These are phyloP conservation scores for Panaeolus papilionaceus DNA, from an alignment of 768 basidiomycete genomes.

Conservation along the genomic window DNA sequence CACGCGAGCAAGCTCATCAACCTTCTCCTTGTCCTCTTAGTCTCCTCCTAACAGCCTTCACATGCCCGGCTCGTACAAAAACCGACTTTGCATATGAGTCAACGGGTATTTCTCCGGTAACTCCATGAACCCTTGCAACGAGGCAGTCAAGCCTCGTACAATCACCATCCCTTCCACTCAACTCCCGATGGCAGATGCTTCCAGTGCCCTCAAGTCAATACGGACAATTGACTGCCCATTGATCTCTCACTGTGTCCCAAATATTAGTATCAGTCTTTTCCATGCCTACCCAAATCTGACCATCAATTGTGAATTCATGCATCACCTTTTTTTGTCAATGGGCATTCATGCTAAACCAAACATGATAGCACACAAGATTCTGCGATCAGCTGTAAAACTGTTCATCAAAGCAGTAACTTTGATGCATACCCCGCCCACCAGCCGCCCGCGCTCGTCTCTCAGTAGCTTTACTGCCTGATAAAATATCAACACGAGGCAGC, in stretches of 20 bases:
- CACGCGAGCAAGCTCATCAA: slow-evolving; percentile 1
- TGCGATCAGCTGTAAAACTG: neutral
- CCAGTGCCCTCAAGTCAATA: neutral
- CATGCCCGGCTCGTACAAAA: neutral
- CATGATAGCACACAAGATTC: neutral
- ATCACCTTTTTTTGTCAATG: neutral
- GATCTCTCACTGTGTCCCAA: neutral
- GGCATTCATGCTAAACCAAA: neutral
- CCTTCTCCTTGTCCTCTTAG: neutral
- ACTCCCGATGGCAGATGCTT: neutral
- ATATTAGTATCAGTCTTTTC: neutral
- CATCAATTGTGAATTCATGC: neutral
- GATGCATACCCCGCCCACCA: neutral
- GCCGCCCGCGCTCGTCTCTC: neutral
- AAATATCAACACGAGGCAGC: neutral
- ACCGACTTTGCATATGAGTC: slow-evolving; percentile 18
- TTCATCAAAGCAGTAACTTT: neutral
- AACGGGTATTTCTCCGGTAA: slow-evolving; percentile 30
- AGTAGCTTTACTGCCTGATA: neutral
- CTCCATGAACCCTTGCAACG: slow-evolving; percentile 13
- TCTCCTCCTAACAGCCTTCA: neutral
- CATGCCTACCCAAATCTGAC: neutral
- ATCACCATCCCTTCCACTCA: neutral
- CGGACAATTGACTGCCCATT: neutral
- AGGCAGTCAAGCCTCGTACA: neutral